Evolutionary conservation across 495 filamentous ascomycete genomes (phyloP), one percentile per base, ranked within the genome.

Genomic region (Thozetella sp.): DNA sequence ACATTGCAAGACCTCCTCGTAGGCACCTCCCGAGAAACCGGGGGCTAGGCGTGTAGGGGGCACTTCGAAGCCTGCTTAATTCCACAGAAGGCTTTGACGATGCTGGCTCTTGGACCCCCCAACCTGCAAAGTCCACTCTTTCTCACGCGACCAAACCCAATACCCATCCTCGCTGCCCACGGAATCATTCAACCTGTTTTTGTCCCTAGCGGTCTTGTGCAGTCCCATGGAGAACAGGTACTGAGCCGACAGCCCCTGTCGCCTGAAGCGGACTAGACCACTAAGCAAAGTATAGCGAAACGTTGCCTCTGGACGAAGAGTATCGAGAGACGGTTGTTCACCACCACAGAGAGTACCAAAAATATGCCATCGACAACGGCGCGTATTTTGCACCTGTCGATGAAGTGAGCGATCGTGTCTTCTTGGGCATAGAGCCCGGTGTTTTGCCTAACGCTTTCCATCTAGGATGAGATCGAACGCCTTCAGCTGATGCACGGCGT

Each of bases 361-460:
- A 83, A 65, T 88, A 86, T 74, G 85, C 91, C 25, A 74, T 97
- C 56, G 85, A 91, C 30, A 82, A 91, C 58, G 77, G 77, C 34
- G 85, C 88, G 62, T 93, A 92, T 65, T 90, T 92, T 63, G 86
- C 87, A 27, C 94, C 94, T 1, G 80, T 95, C 22, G 94, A 98
- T 73, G 89, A 94, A 77, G 94, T 96, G 81, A 71, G 78, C 68
- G 25, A 55, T 55, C 56, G 53, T 58, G 37, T 53, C 55, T 25
- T 55, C 53, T 54, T 58, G n/a, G 26, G 34, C 55, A 46, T 51
- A 37, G 60, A 60, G 51, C 20, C 56, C 59, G 56, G 62, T 67
- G 50, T 68, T 53, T 46, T 26, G 53, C 57, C 62, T 48, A 53
- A 43, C 53, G 59, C 43, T 37, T 61, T 55, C 51, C 61, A 60